Base-by-base conservation (phyloP, 495 filamentous ascomycete genomes). In the Talaromyces thailandensis region DNA sequence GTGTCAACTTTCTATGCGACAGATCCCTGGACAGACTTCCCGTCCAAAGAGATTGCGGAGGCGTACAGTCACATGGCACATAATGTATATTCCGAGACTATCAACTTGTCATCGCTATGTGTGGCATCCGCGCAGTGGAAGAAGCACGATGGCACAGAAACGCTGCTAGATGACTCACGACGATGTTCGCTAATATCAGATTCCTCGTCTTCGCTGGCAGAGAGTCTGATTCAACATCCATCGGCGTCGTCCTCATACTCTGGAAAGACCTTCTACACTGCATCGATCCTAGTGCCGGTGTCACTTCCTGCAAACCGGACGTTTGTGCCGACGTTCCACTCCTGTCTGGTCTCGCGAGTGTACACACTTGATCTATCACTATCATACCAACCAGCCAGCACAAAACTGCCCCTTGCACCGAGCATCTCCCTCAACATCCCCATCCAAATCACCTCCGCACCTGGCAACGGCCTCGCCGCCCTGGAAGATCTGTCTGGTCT, bases 321-420 rank as follows among this genome's bases (percentile, higher is more conserved):
- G 2, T 92, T 93, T 73, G 73, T 94, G 28, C 95, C 94, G 0
- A 92, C 91, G 18, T 98, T 98, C 76, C 87, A 94, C 74, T 84
- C 86, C 60, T 98, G 94, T 73, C 82, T 96, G 66, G 77, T 89
- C 29, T 89, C 88, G 16, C 87, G 94, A 63, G 75, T 86, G 25
- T 98, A 98, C 75, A 76, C 80, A 8, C 79, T 97, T 23, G 86
- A 88, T 48, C 74, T 98, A 56, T 77, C 79, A 7, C 68, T 93
- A 59, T 78, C 84, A 3, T 73, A 90, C 45, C 81, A 85, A 60
- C 82, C 84, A 0, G 78, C 84, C 5, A 78, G 78, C 21, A 74
- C 83, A n/a, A 79, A 79, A 29, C 69, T 83, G 21, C 73, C 71
- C 16, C 66, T 76, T 26, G 83, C 76, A 25, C 81, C 86, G 3